Percentiles rank a stretch among this genome's conserved stretches.
phyloP scores from a whole-genome alignment of 2,329 filamentous ascomycete genomes.

The Myrmaecium sp. region DNA sequence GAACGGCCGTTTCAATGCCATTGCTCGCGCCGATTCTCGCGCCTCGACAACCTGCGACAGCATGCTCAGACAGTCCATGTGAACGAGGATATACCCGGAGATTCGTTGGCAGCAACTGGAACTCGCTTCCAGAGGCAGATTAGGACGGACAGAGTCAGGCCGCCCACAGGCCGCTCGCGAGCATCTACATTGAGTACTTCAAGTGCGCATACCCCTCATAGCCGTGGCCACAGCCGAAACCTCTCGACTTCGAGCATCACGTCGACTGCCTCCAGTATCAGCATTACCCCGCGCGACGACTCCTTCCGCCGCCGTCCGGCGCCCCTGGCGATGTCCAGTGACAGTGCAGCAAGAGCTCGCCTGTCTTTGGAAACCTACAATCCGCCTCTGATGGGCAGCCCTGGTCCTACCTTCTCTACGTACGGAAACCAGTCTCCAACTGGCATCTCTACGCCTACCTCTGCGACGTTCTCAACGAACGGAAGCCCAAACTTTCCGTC shows the following conservation, averaged over 20 bases:
- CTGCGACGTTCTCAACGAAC: constrained; percentile 62
- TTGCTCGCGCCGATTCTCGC: constrained; percentile 80
- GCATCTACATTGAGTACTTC: constrained; percentile 61
- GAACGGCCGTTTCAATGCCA: constrained; percentile 95
- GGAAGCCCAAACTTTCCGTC: constrained; percentile 58
- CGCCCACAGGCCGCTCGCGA: constrained; percentile 53
- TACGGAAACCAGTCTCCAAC: constrained; percentile 52
- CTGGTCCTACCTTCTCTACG: constrained; percentile 45
- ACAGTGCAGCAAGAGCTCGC: constrained; percentile 42
- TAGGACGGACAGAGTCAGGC: constrained; percentile 67
- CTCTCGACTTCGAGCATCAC: constrained; percentile 76
- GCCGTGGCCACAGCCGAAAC: constrained; percentile 67
- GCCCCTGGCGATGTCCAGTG: constrained; percentile 65
- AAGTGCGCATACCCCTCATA: constrained; percentile 49
- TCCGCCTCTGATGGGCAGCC: constrained; percentile 43
- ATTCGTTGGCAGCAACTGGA: constrained; percentile 82
- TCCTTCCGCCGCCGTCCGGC: constrained; percentile 53
- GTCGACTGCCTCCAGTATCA: constrained; percentile 54
- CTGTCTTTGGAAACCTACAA: constrained; percentile 47
- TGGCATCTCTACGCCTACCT: constrained; percentile 69
- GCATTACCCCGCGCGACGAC: constrained; percentile 35
- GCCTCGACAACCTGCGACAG: constrained; percentile 85
- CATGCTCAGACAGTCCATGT: constrained; percentile 96
- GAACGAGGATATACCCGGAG: constrained; percentile 88
- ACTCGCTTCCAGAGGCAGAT: constrained; percentile 88